Conservation (phyloP, 805 yeast genomes). For the Komagataella phaffii region DNA sequence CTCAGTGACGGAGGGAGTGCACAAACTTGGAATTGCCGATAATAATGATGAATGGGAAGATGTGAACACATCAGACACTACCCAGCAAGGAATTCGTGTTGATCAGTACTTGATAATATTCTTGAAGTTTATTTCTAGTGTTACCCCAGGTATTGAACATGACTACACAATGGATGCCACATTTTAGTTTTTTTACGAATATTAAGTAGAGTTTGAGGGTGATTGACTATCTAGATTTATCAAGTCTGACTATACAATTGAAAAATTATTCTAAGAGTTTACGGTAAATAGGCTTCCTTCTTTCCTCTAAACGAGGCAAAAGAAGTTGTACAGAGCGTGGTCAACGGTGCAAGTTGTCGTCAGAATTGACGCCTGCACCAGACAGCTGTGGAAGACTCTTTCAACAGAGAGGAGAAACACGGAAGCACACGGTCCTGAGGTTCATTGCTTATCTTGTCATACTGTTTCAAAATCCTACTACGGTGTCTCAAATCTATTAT, state of each 20-base stretch:
- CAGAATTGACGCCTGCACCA: no score
- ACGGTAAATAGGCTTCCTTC: neutral
- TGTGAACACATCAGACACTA: slow-evolving; percentile 7
- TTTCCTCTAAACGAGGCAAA: no score
- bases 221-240: neutral
- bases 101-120: slow-evolving; percentile 88
- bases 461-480: neutral
- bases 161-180: slow-evolving; percentile 95
- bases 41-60: slow-evolving; percentile 13
- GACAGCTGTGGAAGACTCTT: no score
- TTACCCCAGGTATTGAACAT: slow-evolving; percentile 94
- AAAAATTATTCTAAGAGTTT: neutral
- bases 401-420: no score
- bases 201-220: slow-evolving; percentile 1
- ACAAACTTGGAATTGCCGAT: slow-evolving; percentile 32
- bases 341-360: no score
- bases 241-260: neutral
- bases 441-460: no score
- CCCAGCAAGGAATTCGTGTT: slow-evolving; percentile 46
- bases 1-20: slow-evolving; percentile 25
- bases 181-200: slow-evolving; percentile 17
- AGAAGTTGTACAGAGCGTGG: no score
- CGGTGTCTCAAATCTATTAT: no score
- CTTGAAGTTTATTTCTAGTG: slow-evolving; percentile 89
- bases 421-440: no score